Percentiles rank a stretch among this genome's conserved stretches.
Conservation (phyloP, 192 early-diverging fungal species). For the Chytriomyces confervae region DNA sequence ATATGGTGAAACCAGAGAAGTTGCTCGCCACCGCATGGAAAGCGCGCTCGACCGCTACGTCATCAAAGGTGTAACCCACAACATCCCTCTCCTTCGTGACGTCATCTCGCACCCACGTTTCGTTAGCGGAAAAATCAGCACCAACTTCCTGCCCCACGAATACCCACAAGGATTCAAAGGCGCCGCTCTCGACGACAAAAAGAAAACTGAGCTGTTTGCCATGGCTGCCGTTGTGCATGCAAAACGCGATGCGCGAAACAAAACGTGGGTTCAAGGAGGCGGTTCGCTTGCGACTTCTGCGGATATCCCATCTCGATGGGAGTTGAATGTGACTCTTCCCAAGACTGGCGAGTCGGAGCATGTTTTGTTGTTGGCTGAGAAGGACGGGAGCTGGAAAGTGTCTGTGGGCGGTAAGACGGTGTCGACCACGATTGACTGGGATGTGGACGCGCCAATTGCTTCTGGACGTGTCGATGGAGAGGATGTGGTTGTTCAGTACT, state of each 20-base stretch:
- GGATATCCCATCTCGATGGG: slow-evolving; percentile 17
- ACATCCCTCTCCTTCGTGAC: slow-evolving; percentile 90
- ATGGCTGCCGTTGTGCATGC: slow-evolving; percentile 70
- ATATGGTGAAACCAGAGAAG: slow-evolving; percentile 76
- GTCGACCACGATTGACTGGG: slow-evolving; percentile 66
- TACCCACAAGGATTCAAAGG: slow-evolving; percentile 90
- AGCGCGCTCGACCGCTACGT: slow-evolving; percentile 87
- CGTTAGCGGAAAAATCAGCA: slow-evolving; percentile 75
- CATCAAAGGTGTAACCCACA: slow-evolving; percentile 93
- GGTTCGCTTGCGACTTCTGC: slow-evolving; percentile 27
- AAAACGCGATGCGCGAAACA: slow-evolving; percentile 64
- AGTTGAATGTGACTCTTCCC: slow-evolving; percentile 29
- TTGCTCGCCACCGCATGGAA: slow-evolving; percentile 79
- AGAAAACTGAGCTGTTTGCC: slow-evolving; percentile 66
- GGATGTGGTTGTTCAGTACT: slow-evolving; percentile 66
- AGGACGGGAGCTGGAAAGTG: slow-evolving; percentile 25
- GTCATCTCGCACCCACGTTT: slow-evolving; percentile 80
- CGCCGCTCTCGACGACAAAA: slow-evolving; percentile 58
- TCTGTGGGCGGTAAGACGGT: slow-evolving; percentile 34
- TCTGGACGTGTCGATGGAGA: slow-evolving; percentile 49
- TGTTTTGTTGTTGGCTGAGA: slow-evolving; percentile 6
- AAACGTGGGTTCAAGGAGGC: slow-evolving; percentile 58
- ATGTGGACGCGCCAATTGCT: slow-evolving; percentile 75
- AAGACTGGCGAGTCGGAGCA: slow-evolving; percentile 30
- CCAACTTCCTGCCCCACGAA: slow-evolving; percentile 75